Evolutionary conservation across 176 grass and related monocot genomes (phyloP).

Genomic region (Oryza meyeriana): DNA sequence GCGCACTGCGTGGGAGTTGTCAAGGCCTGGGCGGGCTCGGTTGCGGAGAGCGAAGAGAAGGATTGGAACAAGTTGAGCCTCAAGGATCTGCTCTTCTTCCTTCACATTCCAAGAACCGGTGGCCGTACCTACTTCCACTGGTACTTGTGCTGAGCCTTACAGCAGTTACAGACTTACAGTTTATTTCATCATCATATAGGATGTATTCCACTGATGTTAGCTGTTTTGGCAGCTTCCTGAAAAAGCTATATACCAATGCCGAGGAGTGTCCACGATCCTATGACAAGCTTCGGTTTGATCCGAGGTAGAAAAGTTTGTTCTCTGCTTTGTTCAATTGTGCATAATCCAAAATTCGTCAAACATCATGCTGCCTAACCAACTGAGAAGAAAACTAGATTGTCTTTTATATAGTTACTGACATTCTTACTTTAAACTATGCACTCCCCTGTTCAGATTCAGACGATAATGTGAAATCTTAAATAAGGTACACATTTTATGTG

Average conservation of each 20-base stretch:
- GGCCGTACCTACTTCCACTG: constrained; percentile 92
- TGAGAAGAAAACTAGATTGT: not conserved
- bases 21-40: constrained; percentile 60
- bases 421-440: not conserved
- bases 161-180: not conserved
- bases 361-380: not conserved
- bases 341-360: not conserved
- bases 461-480: not conserved
- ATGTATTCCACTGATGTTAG: not conserved
- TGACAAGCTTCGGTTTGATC: constrained; percentile 81
- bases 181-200: not conserved
- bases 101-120: constrained; percentile 91
- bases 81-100: constrained; percentile 91
- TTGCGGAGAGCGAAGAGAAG: constrained; percentile 10
- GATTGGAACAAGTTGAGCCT: constrained; percentile 61
- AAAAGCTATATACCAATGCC: constrained; percentile 64
- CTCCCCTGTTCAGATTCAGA: not conserved
- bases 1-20: constrained; percentile 61
- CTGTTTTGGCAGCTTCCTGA: constrained; percentile 64
- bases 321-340: not conserved
- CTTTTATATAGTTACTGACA: not conserved
- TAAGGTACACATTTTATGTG: not conserved
- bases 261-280: constrained; percentile 90
- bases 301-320: constrained; percentile 52
- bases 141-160: constrained; percentile 20